phyloP scores from a whole-genome alignment of 2,329 filamentous ascomycete genomes.

The Leptographium procerum region DNA sequence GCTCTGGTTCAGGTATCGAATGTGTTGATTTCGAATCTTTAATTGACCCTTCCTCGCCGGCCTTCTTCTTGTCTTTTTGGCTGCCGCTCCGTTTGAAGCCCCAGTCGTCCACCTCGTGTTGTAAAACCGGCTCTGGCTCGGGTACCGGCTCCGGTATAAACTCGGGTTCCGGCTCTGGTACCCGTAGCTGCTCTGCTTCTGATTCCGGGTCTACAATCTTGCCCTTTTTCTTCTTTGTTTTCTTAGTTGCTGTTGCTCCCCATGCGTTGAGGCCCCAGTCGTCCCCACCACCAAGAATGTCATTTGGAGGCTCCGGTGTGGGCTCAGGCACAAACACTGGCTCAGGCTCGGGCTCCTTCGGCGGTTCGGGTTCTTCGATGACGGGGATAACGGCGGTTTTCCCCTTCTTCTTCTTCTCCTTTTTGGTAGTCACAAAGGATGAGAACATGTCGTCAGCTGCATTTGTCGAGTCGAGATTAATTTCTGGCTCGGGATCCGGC shows the following conservation, averaged over 20 bases:
- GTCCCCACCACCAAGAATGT: neutral
- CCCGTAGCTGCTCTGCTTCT: neutral
- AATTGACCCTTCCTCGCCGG: neutral
- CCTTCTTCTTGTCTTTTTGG: constrained; percentile 9
- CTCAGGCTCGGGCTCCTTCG: constrained; percentile 1
- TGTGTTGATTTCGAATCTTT: neutral
- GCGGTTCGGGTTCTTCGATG: constrained; percentile 10
- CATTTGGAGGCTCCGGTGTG: constrained; percentile 1
- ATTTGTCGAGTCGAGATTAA: neutral
- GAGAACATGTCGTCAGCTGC: constrained; percentile 15
- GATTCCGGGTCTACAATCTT: neutral
- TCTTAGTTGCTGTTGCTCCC: neutral
- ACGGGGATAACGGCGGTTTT: constrained; percentile 5
- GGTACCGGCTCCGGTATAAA: constrained; percentile 7
- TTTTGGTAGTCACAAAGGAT: constrained; percentile 21
- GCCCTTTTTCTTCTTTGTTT: neutral
- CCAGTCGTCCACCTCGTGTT: constrained; percentile 7
- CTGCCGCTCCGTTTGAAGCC: constrained; percentile 17
- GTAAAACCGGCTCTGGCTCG: neutral
- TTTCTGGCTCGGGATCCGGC: constrained; percentile 1
- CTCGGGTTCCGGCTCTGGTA: constrained; percentile 1
- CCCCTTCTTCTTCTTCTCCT: constrained; percentile 25
- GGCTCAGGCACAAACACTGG: neutral
- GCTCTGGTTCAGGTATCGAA: neutral
- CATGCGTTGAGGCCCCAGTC: neutral